Base-by-base conservation (phyloP, 495 filamentous ascomycete species). In the Halenospora varia region DNA sequence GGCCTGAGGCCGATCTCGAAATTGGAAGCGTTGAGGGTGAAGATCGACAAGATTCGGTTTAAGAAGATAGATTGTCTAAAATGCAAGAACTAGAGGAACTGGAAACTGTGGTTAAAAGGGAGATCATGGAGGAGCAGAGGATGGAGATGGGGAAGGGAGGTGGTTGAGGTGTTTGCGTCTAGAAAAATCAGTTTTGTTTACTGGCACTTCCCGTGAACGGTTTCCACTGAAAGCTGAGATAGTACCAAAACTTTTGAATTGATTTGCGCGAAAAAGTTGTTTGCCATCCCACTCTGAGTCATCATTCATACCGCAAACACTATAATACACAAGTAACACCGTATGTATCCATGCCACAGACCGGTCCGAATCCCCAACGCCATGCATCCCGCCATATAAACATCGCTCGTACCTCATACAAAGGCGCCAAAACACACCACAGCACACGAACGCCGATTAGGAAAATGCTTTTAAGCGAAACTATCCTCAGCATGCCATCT, bases 401-500 rank as follows among this genome's bases (percentile, higher is more conserved):
- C 29, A 4, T 13, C 13, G 29, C 29, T 35, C 13, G 13, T 6
- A 35, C n/a, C 4, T 35, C 29, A 4, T 35, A 35, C 29, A 35
- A 35, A 35, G n/a, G n/a, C 29, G 6, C 29, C 4, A 35, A 6
- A 6, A 35, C 4, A 4, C 29, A 6, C 29, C 29, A 6, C 29
- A 35, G 13, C 4, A 35, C 29, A 4, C 13, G 29, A 35, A 35
- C 6, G 13, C 29, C 29, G 13, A 6, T 13, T 4, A 35, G 13
- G 13, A 35, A 35, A 6, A 35, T 35, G 19, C 39, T 2, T n/a
- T 51, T 24, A 74, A 48, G 68, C 73, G 66, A 75, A 74, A 40
- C 68, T 71, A 52, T 75, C 68, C 63, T 75, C 73, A 9, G 53
- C 71, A 20, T 47, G 56, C 71, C 71, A 73, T 54, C 42, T 45